phyloP scores from a whole-genome alignment of 2,329 filamentous ascomycete genomes.

The Raffaelea albimanens region DNA sequence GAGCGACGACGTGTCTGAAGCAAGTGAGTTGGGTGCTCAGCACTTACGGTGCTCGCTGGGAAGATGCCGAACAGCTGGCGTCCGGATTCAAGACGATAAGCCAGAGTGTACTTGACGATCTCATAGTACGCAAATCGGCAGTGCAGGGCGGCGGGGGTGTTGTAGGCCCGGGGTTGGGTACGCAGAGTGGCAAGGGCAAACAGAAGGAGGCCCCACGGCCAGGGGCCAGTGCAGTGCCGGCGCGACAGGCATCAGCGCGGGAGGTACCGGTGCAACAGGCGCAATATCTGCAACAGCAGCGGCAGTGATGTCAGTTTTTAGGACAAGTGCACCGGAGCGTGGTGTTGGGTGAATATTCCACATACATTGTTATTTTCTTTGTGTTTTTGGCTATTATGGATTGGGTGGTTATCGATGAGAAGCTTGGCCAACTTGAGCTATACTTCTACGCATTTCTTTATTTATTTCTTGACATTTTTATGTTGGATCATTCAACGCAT shows the following conservation, averaged over 20 bases:
- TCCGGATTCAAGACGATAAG: constrained; percentile 43
- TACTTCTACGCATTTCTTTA: too few species aligned
- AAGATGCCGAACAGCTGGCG: constrained; percentile 43
- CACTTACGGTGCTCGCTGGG: constrained; percentile 52
- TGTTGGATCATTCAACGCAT: too few species aligned
- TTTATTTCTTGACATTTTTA: too few species aligned
- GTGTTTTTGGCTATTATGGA: too few species aligned
- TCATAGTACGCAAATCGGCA: constrained; percentile 27
- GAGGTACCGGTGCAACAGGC: neutral
- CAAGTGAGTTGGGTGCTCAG: constrained; percentile 43
- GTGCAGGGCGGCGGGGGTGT: neutral
- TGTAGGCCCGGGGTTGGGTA: neutral
- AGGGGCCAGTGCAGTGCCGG: too few species aligned
- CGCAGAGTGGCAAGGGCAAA: neutral
- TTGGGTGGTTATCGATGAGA: too few species aligned
- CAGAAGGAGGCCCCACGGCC: too few species aligned
- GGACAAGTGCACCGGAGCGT: too few species aligned
- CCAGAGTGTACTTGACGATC: constrained; percentile 30
- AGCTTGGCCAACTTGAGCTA: too few species aligned
- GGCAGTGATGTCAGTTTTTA: neutral
- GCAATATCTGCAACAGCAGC: constrained; percentile 8
- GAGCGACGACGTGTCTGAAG: constrained; percentile 46
- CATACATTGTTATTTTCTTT: too few species aligned
- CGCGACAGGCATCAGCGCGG: too few species aligned
- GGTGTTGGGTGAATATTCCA: too few species aligned